phyloP scores from a whole-genome alignment of 2,329 filamentous ascomycete species.

The Sordariomycetes sp. region DNA sequence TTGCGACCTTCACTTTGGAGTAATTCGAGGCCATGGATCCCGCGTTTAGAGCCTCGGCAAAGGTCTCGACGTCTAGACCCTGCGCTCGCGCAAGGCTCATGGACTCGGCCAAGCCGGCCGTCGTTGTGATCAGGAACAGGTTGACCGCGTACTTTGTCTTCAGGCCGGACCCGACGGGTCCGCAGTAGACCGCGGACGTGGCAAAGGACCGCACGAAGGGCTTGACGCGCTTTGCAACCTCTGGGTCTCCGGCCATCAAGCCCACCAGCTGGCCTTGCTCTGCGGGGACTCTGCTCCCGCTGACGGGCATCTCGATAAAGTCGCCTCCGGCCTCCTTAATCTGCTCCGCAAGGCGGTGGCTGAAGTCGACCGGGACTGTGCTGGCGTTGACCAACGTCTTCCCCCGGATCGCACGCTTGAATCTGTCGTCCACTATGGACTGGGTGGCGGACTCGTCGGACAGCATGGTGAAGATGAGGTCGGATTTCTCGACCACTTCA shows the following conservation, averaged over 20 bases:
- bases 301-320: conserved; percentile 23
- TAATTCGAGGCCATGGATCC: conserved; percentile 20
- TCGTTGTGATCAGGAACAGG: conserved; percentile 16
- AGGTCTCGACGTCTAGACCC: conserved; percentile 17
- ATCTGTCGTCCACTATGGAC: conserved; percentile 13
- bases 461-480: conserved; percentile 19
- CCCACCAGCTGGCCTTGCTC: conserved; percentile 20
- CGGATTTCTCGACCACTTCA: conserved; percentile 14
- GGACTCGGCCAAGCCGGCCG: conserved; percentile 19
- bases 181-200: conserved; percentile 19
- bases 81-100: conserved; percentile 19
- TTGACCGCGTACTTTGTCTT: conserved; percentile 21
- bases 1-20: conserved; percentile 16
- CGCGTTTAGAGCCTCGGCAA: conserved; percentile 17
- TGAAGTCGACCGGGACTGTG: conserved; percentile 16
- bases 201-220: conserved; percentile 15
- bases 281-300: conserved; percentile 20
- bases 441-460: conserved; percentile 15
- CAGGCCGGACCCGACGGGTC: conserved; percentile 18
- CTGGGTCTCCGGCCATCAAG: conserved; percentile 19
- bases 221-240: conserved; percentile 12
- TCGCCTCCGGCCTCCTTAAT: conserved; percentile 14
- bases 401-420: conserved; percentile 13
- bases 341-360: conserved; percentile 11
- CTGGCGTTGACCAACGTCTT: conserved; percentile 20